phyloP scores from a whole-genome alignment of 257 asterid species.

The Jasminum sambac region DNA sequence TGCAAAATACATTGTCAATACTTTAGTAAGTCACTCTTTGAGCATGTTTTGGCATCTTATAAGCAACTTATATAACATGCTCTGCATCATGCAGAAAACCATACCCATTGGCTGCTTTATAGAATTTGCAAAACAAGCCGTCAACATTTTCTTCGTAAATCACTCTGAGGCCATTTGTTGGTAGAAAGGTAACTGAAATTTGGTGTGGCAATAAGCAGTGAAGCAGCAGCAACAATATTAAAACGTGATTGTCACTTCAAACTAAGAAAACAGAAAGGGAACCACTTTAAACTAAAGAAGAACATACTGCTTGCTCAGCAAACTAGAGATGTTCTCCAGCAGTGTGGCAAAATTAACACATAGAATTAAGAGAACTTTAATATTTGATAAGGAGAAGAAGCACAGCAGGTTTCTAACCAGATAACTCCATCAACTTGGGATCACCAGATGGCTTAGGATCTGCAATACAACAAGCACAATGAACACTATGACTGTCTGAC shows the following conservation, averaged over 20 bases:
- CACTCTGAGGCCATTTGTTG: not conserved
- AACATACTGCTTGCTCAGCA: not conserved
- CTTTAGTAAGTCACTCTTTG: not conserved
- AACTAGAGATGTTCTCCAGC: slow-evolving; percentile 7
- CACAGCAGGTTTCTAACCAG: slow-evolving; percentile 56
- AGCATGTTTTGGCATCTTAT: not conserved
- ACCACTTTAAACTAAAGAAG: not conserved
- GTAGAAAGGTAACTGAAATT: not conserved
- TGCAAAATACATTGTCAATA: not conserved
- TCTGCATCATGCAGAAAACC: not conserved
- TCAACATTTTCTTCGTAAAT: no score
- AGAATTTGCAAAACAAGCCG: no score
- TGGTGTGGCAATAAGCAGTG: not conserved
- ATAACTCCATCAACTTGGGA: slow-evolving; percentile 72
- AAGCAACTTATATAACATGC: not conserved
- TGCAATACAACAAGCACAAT: slow-evolving; percentile 41
- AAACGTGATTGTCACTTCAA: not conserved
- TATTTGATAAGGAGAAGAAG: slow-evolving; percentile 16
- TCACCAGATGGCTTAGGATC: slow-evolving; percentile 81
- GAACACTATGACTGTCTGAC: slow-evolving; percentile 13
- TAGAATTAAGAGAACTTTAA: slow-evolving; percentile 15
- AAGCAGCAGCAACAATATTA: not conserved
- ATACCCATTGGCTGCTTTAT: not conserved
- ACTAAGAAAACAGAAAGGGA: not conserved
- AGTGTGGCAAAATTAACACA: not conserved